These are phyloP conservation scores for Colletotrichum tabaci DNA, from an alignment of 2,329 filamentous ascomycete species.

Conservation along the genomic window DNA sequence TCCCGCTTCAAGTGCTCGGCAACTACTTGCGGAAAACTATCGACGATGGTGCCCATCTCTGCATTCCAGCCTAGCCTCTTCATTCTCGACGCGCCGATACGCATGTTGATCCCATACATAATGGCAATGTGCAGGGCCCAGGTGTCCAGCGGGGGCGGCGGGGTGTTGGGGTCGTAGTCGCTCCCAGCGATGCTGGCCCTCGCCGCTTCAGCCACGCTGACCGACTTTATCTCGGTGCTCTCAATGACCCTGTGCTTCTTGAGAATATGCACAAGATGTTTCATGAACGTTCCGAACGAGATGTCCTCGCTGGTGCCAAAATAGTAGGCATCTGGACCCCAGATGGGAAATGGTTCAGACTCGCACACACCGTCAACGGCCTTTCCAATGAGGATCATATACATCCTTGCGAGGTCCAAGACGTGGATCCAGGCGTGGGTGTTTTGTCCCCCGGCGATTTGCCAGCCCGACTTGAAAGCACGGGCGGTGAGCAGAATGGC, in stretches of 20 bases:
- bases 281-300: too few relatives aligned
- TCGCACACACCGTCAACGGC: slow-evolving; percentile 17
- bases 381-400: slow-evolving; percentile 25
- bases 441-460: slow-evolving; percentile 5
- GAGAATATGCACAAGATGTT: too few relatives aligned
- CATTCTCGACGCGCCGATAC: slow-evolving; percentile 1
- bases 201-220: too few relatives aligned
- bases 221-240: too few relatives aligned
- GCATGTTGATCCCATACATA: too few relatives aligned
- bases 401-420: slow-evolving; percentile 21
- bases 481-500: slow-evolving; percentile 36
- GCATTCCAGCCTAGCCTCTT: slow-evolving; percentile 23
- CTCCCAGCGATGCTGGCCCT: too few relatives aligned
- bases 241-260: too few relatives aligned
- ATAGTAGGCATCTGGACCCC: too few relatives aligned
- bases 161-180: too few relatives aligned
- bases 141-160: too few relatives aligned
- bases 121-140: too few relatives aligned
- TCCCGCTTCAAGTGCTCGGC: slow-evolving; percentile 22
- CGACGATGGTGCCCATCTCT: slow-evolving; percentile 14
- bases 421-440: slow-evolving; percentile 29
- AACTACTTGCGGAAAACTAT: slow-evolving; percentile 18
- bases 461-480: slow-evolving; percentile 33
- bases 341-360: not conserved
- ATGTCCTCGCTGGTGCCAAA: too few relatives aligned